Base-by-base conservation (phyloP, 306 rosid species). In the Castanospermum australe region DNA sequence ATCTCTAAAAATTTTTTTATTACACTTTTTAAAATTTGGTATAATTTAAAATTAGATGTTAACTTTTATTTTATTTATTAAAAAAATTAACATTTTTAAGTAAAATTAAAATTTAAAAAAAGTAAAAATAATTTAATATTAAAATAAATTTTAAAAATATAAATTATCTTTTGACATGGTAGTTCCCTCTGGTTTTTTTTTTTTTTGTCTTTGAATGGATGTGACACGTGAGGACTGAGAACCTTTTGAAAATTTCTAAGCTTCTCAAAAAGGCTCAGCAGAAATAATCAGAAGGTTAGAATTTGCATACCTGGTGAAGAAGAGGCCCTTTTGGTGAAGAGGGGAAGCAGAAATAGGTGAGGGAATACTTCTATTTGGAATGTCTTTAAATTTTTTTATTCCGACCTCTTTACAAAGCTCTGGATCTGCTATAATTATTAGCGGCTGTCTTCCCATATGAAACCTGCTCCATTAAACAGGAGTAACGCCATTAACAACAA, bases 401-500 rank as follows among this genome's bases (percentile, higher is more conserved):
- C 97, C 98, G 2, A 66, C 99, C 80, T 95, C 99, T 77, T 73
- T 91, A 67, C 98, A 95, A 10, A 95, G 91, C 86, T 93, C 97
- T 42, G 97, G 86, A 77, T 91, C 94, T 81, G 97, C 97, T 33
- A 95, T 82, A 24, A 93, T 93, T 85, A 95, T 86, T 35, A 93
- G 70, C 67, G 99, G 96, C 67, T 91, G 97, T 65, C 99, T 90
- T 51, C 98, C 99, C 96, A 90, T 89, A 45, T 95, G 99, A 86
- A 95, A 95, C 81, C 99, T 95, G 88, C 79, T 77, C 69, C 60
- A 75, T 15, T 68, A 44, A 60, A 73, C 35, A 57, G 38, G 4
- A 47, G 30, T 6, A 51, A 55, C 45, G 55, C 2, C 61, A 15
- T 38, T 42, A 28, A 57, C 28, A 68, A 56, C 25, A 20, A 5